Percentiles rank a stretch among this genome's conserved stretches.
phyloP scores from a whole-genome alignment of 768 basidiomycete genomes.

The Lanmaoa pseudosensibilis region DNA sequence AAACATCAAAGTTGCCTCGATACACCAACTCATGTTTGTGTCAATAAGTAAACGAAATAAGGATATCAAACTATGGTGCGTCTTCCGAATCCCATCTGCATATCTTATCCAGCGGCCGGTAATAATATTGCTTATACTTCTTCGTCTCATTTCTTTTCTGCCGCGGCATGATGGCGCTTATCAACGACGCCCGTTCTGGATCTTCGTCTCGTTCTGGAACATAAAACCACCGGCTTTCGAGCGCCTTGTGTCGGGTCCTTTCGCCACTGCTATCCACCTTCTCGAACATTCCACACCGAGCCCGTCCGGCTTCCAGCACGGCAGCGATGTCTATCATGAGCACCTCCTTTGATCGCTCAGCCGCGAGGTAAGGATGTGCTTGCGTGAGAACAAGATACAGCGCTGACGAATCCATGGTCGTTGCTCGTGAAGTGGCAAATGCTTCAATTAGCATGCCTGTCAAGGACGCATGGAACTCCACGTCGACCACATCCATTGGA shows the following conservation, averaged over 20 bases:
- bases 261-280: conserved; percentile 66
- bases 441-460: conserved; percentile 70
- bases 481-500: conserved; percentile 16
- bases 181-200: conserved; percentile 63
- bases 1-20: conserved; percentile 20
- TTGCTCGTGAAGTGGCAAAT: conserved; percentile 71
- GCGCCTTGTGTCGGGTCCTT: conserved; percentile 54
- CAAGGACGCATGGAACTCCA: conserved; percentile 43
- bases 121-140: conserved; percentile 87
- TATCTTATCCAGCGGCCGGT: conserved; percentile 69
- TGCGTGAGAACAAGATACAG: conserved; percentile 54
- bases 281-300: conserved; percentile 63
- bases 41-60: conserved; percentile 6
- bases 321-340: conserved; percentile 52
- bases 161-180: conserved; percentile 73
- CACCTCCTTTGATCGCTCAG: conserved; percentile 35
- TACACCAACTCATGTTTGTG: neutral
- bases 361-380: conserved; percentile 52
- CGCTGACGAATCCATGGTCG: conserved; percentile 55
- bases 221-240: conserved; percentile 63
- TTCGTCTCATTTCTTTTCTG: conserved; percentile 76
- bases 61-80: conserved; percentile 29
- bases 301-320: conserved; percentile 47
- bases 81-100: conserved; percentile 76
- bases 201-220: conserved; percentile 71